Conservation (phyloP, 495 filamentous ascomycete genomes). For the Trypethelium eluteriae region DNA sequence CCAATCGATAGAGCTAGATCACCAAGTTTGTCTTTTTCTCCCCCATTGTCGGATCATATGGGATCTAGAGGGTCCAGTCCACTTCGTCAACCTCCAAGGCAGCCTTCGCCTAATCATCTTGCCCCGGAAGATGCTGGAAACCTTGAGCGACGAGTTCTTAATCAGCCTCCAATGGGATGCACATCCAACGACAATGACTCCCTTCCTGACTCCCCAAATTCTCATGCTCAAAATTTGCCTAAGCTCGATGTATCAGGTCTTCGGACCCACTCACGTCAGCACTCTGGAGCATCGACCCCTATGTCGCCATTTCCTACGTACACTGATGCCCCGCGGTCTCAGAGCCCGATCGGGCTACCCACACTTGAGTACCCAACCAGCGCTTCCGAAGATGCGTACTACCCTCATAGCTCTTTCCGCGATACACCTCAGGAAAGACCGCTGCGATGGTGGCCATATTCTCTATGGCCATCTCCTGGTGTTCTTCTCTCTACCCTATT, state of each 20-base stretch:
- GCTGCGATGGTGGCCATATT: slow-evolving; percentile 61
- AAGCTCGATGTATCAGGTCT: slow-evolving; percentile 22
- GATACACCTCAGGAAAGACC: slow-evolving; percentile 18
- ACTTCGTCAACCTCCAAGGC: background rate
- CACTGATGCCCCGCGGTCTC: slow-evolving; percentile 19
- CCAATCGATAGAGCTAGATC: slow-evolving; percentile 15
- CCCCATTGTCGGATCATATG: slow-evolving; percentile 32
- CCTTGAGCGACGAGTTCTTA: background rate
- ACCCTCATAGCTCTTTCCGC: slow-evolving; percentile 28
- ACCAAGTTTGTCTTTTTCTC: slow-evolving; percentile 36
- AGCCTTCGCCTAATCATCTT: background rate
- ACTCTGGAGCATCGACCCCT: slow-evolving; percentile 20
- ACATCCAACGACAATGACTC: slow-evolving; percentile 17
- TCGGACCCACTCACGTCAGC: background rate
- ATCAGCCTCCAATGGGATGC: slow-evolving; percentile 33
- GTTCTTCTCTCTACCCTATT: slow-evolving; percentile 71
- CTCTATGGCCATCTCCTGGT: slow-evolving; percentile 59
- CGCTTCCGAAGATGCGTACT: slow-evolving; percentile 43
- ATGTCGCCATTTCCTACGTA: slow-evolving; percentile 47
- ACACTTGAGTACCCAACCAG: slow-evolving; percentile 31
- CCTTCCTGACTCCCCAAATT: background rate
- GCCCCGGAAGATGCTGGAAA: background rate
- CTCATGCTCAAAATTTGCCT: slow-evolving; percentile 37
- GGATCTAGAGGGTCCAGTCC: background rate
- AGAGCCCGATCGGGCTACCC: slow-evolving; percentile 24